phyloP scores from a whole-genome alignment of 441 rosid species.

The Erodium chrysanthum region DNA sequence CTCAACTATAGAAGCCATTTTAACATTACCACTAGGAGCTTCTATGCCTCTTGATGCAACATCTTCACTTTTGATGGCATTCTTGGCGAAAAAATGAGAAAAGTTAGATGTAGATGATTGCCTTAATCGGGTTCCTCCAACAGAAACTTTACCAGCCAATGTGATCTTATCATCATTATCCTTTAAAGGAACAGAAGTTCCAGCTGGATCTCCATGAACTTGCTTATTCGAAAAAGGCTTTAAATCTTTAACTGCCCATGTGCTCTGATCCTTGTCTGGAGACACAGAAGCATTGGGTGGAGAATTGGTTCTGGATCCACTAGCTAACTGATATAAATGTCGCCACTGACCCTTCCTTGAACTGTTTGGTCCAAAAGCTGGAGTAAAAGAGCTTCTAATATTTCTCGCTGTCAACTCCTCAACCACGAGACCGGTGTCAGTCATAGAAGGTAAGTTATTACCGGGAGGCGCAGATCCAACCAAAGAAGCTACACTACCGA shows the following conservation, averaged over 20 bases:
- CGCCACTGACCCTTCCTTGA: conserved; percentile 28
- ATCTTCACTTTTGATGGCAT: conserved; percentile 40
- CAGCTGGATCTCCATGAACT: conserved; percentile 27
- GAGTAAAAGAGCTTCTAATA: conserved; percentile 6
- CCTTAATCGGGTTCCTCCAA: conserved; percentile 25
- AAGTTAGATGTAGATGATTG: conserved; percentile 26
- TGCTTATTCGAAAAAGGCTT: conserved; percentile 25
- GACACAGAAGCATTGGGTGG: conserved; percentile 10
- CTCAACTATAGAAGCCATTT: conserved; percentile 22
- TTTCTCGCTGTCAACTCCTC: conserved; percentile 37
- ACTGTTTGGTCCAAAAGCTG: conserved; percentile 18
- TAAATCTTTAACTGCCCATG: conserved; percentile 23
- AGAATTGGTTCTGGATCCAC: conserved; percentile 21
- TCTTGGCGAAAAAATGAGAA: conserved; percentile 26
- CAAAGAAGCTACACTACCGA: conserved; percentile 20
- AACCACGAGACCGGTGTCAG: conserved; percentile 20
- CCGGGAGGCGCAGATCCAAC: conserved; percentile 21
- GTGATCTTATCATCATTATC: conserved; percentile 26
- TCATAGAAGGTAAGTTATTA: too few species aligned
- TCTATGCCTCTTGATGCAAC: conserved; percentile 25
- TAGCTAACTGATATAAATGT: conserved; percentile 22
- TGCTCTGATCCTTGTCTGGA: conserved; percentile 29
- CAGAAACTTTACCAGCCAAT: conserved; percentile 21
- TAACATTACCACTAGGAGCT: conserved; percentile 26
- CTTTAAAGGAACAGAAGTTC: conserved; percentile 27